phyloP scores from a whole-genome alignment of 2,329 filamentous ascomycete genomes.

The Metarhizium rileyi region DNA sequence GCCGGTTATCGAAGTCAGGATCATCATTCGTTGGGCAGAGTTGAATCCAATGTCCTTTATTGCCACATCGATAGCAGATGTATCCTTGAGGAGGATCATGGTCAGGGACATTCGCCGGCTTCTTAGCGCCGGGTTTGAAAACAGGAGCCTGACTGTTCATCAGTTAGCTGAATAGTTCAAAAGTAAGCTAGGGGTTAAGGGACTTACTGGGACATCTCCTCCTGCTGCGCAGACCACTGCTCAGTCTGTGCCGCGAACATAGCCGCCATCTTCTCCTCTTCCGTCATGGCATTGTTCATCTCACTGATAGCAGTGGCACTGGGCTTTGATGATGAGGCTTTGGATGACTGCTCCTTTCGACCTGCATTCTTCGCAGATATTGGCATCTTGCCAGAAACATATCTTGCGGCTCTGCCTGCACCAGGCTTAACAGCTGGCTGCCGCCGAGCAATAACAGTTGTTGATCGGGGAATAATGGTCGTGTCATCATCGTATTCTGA shows the following conservation, averaged over 20 bases:
- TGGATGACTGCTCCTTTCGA: slow-evolving; percentile 52
- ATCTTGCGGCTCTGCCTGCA: slow-evolving; percentile 82
- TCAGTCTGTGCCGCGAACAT: slow-evolving; percentile 86
- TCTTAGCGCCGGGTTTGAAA: slow-evolving; percentile 52
- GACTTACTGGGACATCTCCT: slow-evolving; percentile 75
- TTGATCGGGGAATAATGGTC: slow-evolving; percentile 90
- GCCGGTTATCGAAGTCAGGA: slow-evolving; percentile 86
- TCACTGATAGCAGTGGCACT: slow-evolving; percentile 49
- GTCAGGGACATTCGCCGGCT: slow-evolving; percentile 69
- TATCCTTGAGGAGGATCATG: slow-evolving; percentile 91
- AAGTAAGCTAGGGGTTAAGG: neutral
- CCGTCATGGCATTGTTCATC: slow-evolving; percentile 73
- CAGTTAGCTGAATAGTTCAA: slow-evolving; percentile 20
- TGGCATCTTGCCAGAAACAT: slow-evolving; percentile 94
- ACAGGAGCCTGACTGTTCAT: slow-evolving; percentile 49
- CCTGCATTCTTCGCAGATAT: slow-evolving; percentile 74
- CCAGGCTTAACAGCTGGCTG: slow-evolving; percentile 77
- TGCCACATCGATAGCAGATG: slow-evolving; percentile 89
- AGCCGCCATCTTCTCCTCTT: slow-evolving; percentile 87
- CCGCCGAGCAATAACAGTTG: slow-evolving; percentile 81
- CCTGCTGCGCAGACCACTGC: slow-evolving; percentile 87
- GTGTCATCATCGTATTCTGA: slow-evolving; percentile 96
- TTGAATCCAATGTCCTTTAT: slow-evolving; percentile 99
- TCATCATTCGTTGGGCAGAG: slow-evolving; percentile 97
- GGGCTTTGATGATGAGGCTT: slow-evolving; percentile 46